A percentile compares a stretch with the other conserved stretches of the same genome.
phyloP scores from a whole-genome alignment of 371 early-diverging fungal genomes.

The Syncephalastrum monosporum region DNA sequence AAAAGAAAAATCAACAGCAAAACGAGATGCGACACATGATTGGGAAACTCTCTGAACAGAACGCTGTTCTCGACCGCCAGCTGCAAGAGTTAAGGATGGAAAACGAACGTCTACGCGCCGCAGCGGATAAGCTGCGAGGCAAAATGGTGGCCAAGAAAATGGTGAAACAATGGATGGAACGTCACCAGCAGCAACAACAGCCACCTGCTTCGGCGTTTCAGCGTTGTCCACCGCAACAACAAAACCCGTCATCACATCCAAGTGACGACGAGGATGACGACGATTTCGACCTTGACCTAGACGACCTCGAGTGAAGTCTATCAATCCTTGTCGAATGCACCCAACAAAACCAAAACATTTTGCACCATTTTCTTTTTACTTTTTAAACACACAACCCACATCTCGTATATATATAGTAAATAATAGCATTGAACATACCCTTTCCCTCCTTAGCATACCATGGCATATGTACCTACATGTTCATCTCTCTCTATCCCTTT shows the following conservation, averaged over 20 bases:
- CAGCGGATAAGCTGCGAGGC: constrained; percentile 52
- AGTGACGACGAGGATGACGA: constrained; percentile 3
- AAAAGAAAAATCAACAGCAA: constrained; percentile 63
- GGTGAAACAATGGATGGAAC: constrained; percentile 51
- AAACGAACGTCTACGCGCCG: constrained; percentile 47
- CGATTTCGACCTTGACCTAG: constrained; percentile 7
- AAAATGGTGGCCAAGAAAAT: constrained; percentile 62
- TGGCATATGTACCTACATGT: no score
- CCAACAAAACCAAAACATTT: no score
- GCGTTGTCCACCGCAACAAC: not conserved
- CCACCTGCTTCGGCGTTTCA: not conserved
- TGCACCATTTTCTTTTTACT: no score
- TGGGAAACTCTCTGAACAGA: constrained; percentile 46
- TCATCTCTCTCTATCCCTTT: no score
- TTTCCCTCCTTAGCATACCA: no score
- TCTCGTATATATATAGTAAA: no score
- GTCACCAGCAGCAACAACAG: constrained; percentile 21
- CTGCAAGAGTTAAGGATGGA: constrained; percentile 52
- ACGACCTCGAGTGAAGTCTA: not conserved
- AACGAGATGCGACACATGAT: constrained; percentile 61
- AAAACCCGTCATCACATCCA: constrained; percentile 1
- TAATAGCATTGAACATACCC: no score
- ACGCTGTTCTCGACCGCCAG: constrained; percentile 50
- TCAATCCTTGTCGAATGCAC: no score
- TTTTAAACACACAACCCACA: no score